A percentile compares a stretch with the other conserved stretches of the same genome.
These are phyloP conservation scores for Beauveria caledonica DNA, from an alignment of 2,329 filamentous ascomycete species.

Conservation along the genomic window DNA sequence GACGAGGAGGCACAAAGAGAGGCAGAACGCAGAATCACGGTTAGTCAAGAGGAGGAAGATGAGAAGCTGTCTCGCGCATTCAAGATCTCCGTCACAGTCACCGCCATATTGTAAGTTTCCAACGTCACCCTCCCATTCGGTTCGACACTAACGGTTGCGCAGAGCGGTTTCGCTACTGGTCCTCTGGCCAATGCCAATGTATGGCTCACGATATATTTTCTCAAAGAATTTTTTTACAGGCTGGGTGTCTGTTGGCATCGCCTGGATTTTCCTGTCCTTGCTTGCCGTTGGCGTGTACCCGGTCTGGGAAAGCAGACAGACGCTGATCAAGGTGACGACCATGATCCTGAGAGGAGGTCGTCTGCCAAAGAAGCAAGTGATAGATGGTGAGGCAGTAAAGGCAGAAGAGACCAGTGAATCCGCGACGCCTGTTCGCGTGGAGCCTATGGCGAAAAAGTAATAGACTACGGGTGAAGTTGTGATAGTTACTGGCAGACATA, in stretches of 20 bases:
- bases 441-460: background rate
- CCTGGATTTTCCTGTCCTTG: slow-evolving; percentile 65
- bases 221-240: slow-evolving; percentile 58
- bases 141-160: background rate
- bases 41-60: slow-evolving; percentile 33
- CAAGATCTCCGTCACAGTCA: slow-evolving; percentile 33
- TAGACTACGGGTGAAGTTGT: too few species aligned
- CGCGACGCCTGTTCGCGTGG: slow-evolving; percentile 11
- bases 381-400: slow-evolving; percentile 7
- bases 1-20: slow-evolving; percentile 18
- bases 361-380: background rate
- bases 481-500: too few species aligned
- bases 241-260: slow-evolving; percentile 62
- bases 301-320: slow-evolving; percentile 67
- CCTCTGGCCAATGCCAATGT: slow-evolving; percentile 90
- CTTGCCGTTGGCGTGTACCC: slow-evolving; percentile 74
- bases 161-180: slow-evolving; percentile 62
- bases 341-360: slow-evolving; percentile 14
- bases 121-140: background rate
- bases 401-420: slow-evolving; percentile 9
- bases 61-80: slow-evolving; percentile 45
- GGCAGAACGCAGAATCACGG: slow-evolving; percentile 12
- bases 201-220: slow-evolving; percentile 65
- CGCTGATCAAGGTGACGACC: slow-evolving; percentile 24
- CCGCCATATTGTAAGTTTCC: slow-evolving; percentile 22